phyloP scores from a whole-genome alignment of 768 basidiomycete genomes.

The Mycena sanguinolenta region DNA sequence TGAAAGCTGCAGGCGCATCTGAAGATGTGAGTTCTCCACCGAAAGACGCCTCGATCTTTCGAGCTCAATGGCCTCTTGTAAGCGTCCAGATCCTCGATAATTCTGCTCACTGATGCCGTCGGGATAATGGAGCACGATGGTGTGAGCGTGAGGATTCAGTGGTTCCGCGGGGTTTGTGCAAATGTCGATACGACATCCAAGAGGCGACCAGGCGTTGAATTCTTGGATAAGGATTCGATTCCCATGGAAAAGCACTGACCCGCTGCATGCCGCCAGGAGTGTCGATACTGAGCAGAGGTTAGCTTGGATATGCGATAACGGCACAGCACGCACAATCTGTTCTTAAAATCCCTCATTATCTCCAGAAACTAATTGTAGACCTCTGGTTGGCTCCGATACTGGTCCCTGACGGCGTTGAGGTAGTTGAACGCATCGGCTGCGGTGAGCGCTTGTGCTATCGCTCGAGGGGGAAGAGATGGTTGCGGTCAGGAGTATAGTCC shows the following conservation, averaged over 20 bases:
- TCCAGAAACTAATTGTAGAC: constrained; percentile 96
- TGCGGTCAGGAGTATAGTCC: no score
- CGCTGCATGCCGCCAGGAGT: constrained; percentile 97
- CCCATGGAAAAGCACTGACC: constrained; percentile 92
- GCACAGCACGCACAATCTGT: constrained; percentile 78
- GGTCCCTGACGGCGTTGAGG: constrained; percentile 92
- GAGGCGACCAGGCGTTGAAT: not conserved
- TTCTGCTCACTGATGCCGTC: no score
- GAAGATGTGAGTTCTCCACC: no score
- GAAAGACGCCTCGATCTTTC: no score
- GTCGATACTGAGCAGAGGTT: constrained; percentile 78
- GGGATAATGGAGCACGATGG: no score
- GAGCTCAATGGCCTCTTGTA: no score
- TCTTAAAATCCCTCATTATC: constrained; percentile 99
- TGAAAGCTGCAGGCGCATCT: no score
- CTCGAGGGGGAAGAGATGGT: no score
- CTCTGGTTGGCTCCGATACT: constrained; percentile 90
- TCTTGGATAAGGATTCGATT: constrained; percentile 88
- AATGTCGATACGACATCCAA: no score
- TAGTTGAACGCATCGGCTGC: constrained; percentile 96
- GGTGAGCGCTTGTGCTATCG: no score
- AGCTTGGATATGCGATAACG: constrained; percentile 21
- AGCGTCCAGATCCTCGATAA: no score
- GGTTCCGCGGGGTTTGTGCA: constrained; percentile 78
- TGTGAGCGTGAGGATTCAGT: no score